Percentiles rank a stretch among this genome's conserved stretches.
phyloP scores from a whole-genome alignment of 2,329 filamentous ascomycete species.

The Colletotrichum noveboracense region DNA sequence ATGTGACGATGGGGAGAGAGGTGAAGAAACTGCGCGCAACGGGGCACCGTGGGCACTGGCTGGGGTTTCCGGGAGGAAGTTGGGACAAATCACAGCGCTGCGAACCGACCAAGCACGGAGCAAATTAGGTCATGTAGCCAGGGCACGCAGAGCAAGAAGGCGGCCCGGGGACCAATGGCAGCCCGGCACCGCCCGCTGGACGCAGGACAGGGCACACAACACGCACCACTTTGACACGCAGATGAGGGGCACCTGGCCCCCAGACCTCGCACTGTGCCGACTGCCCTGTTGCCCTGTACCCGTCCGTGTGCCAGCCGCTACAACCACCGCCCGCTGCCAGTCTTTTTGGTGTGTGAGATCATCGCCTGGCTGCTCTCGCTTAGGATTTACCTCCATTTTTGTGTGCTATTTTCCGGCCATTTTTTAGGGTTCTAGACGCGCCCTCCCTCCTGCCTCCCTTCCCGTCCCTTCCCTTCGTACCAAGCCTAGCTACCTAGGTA shows the following conservation, averaged over 20 bases:
- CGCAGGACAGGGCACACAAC: background rate
- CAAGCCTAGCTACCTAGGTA: too few relatives aligned
- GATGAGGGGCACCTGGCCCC: background rate
- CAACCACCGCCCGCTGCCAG: background rate
- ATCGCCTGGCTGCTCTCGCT: constrained; percentile 10
- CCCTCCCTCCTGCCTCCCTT: background rate
- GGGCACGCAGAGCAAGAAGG: constrained; percentile 2
- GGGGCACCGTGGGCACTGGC: constrained; percentile 9
- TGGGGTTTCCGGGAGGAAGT: constrained; percentile 6
- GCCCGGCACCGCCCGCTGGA: background rate
- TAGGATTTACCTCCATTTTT: constrained; percentile 19
- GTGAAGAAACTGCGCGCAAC: constrained; percentile 26
- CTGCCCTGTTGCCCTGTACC: background rate
- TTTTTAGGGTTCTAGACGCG: constrained; percentile 21
- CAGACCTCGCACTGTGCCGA: background rate
- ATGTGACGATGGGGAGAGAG: constrained; percentile 18
- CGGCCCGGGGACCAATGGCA: background rate
- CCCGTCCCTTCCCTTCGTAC: background rate
- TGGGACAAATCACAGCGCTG: constrained; percentile 17
- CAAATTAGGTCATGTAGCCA: constrained; percentile 16
- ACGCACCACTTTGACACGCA: background rate
- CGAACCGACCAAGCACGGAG: constrained; percentile 12
- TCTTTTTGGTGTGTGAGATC: background rate
- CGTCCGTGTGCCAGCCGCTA: background rate
- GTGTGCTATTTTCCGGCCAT: constrained; percentile 7